Evolutionary conservation across 331 rosid species (phyloP).

Genomic region (Phaseolus coccineus): DNA sequence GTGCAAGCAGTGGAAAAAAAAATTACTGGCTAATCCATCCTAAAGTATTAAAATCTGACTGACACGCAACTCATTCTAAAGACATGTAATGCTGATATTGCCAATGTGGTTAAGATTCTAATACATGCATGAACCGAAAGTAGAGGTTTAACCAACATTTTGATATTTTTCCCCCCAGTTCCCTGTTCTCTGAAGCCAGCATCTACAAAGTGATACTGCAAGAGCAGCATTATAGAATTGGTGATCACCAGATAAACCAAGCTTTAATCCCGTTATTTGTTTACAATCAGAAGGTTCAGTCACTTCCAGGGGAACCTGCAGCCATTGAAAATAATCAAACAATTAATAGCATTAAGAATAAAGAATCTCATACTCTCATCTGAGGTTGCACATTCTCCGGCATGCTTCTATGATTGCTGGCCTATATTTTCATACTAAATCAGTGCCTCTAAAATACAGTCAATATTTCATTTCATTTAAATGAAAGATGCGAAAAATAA

Average conservation of each 20-base stretch:
- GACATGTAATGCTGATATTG: conserved; percentile 11
- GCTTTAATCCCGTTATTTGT: conserved; percentile 61
- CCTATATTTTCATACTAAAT: conserved; percentile 23
- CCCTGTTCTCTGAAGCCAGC: conserved; percentile 88
- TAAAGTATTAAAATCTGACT: conserved; percentile 22
- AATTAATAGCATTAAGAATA: conserved; percentile 16
- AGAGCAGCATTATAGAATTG: conserved; percentile 74
- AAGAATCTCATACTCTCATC: conserved; percentile 10
- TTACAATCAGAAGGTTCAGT: conserved; percentile 58
- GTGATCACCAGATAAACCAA: conserved; percentile 77
- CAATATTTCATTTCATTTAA: conserved; percentile 15
- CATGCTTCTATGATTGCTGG: conserved; percentile 6
- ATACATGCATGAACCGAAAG: conserved; percentile 16
- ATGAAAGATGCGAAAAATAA: neutral
- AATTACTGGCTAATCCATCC: neutral
- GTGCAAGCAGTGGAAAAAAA: neutral
- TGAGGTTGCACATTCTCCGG: neutral
- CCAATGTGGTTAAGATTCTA: conserved; percentile 11
- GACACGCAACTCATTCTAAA: neutral
- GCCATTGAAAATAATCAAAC: conserved; percentile 42
- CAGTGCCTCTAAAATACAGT: conserved; percentile 8
- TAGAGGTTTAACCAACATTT: conserved; percentile 56
- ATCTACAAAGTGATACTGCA: conserved; percentile 66
- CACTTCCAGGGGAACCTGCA: conserved; percentile 70
- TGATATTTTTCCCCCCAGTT: conserved; percentile 61